Evolutionary conservation across 2,329 filamentous ascomycete genomes (phyloP), one percentile per base, ranked within the genome.

Genomic region (Xylariaceae sp.): DNA sequence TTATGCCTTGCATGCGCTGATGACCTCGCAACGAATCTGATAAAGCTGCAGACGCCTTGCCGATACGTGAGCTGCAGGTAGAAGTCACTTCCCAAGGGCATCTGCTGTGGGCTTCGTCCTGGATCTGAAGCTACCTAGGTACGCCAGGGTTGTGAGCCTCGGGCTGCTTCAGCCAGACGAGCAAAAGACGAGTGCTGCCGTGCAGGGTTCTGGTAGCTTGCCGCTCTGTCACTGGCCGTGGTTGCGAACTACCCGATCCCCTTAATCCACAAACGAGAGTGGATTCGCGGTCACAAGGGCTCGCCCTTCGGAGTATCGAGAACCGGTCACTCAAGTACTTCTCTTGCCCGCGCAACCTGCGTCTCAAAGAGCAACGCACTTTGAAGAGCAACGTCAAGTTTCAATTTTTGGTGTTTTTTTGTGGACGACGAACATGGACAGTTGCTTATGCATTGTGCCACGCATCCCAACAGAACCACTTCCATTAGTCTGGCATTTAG

Each of bases 201-300:
- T 44, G 50, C 48, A 53, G 53, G 50, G 50, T 49, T 38, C n/a
- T 22, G 32, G 15, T n/a, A 19, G 19, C 17, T 45, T 27, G 1
- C 11, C 31, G 44, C 11, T 42, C 41, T 40, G 40, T 39, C 22
- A 56, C 43, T 56, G 54, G 54, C 27, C 39, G 39, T 12, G 27
- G 7, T 18, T 19, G 11, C n/a, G n/a, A 42, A 39, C 14, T 31
- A 39, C 30, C 49, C 48, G 14, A 51, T 42, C 7, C 45, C 35
- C 22, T 27, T 12, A 17, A 17, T 47, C 45, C 55, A 56, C 45
- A 51, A 39, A 14, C 27, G 11, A 54, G 15, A 45, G 54, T 54
- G 54, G 54, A 33, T 45, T 48, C 51, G n/a, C 41, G 56, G 53
- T 58, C 56, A 58, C 56, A 58, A 56, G 56, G 47, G 44, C 47